phyloP scores from a whole-genome alignment of 2,329 filamentous ascomycete species.

The Cadophora luteo-olivacea region DNA sequence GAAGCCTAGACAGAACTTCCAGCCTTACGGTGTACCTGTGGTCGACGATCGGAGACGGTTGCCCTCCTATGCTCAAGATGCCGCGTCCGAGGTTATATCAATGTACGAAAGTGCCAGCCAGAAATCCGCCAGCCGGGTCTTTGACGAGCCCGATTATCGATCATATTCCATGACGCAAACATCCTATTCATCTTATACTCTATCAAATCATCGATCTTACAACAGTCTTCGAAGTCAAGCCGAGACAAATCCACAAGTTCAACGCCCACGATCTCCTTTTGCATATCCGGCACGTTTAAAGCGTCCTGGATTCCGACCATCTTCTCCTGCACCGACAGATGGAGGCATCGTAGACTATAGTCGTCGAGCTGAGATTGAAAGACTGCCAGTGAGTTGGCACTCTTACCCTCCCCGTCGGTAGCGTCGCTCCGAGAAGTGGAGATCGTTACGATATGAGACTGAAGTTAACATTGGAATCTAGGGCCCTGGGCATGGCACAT shows the following conservation, averaged over 20 bases:
- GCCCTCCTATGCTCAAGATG: conserved; percentile 55
- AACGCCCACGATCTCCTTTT: conserved; percentile 64
- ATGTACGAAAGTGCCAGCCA: conserved; percentile 60
- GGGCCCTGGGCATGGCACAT: conserved; percentile 37
- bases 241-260: conserved; percentile 49
- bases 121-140: conserved; percentile 51
- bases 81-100: conserved; percentile 61
- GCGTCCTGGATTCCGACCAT: conserved; percentile 53
- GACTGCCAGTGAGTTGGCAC: conserved; percentile 38
- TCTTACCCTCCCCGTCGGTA: background rate
- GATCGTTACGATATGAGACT: background rate
- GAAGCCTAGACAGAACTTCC: conserved; percentile 33
- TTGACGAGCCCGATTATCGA: conserved; percentile 53
- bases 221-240: conserved; percentile 55
- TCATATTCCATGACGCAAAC: conserved; percentile 62
- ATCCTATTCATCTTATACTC: conserved; percentile 46
- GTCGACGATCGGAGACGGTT: conserved; percentile 53
- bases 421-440: background rate
- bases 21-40: conserved; percentile 38
- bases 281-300: conserved; percentile 64
- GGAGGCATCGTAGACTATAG: conserved; percentile 44
- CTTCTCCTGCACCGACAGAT: conserved; percentile 44
- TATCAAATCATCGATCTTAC: conserved; percentile 56
- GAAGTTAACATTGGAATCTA: conserved; percentile 23
- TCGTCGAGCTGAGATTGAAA: conserved; percentile 44